These are phyloP conservation scores for Lachnellula suecica DNA, from an alignment of 2,329 filamentous ascomycete species.

Conservation along the genomic window DNA sequence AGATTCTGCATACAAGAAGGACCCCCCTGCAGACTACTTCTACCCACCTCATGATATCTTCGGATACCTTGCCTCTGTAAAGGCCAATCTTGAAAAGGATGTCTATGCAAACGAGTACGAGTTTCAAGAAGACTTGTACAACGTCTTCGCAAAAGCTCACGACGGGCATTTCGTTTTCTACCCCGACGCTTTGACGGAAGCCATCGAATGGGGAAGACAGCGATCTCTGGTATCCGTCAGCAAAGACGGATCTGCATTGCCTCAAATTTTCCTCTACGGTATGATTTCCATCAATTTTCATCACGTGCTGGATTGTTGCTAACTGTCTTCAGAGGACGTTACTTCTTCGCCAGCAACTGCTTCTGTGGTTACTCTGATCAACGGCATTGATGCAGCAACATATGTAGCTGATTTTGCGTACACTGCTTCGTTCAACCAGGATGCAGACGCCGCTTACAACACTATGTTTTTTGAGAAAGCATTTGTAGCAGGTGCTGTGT, in stretches of 20 bases:
- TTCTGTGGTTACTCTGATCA: slow-evolving; percentile 53
- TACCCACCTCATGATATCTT: slow-evolving; percentile 49
- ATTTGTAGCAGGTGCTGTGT: slow-evolving; percentile 19
- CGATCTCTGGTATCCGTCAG: slow-evolving; percentile 59
- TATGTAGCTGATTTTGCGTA: slow-evolving; percentile 47
- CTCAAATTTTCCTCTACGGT: slow-evolving; percentile 55
- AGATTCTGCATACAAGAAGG: slow-evolving; percentile 39
- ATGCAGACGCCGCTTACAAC: slow-evolving; percentile 42
- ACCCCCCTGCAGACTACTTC: slow-evolving; percentile 51
- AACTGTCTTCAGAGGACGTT: slow-evolving; percentile 37
- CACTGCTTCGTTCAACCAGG: slow-evolving; percentile 36
- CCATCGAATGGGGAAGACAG: slow-evolving; percentile 50
- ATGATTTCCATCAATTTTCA: slow-evolving; percentile 12
- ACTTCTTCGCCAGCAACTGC: slow-evolving; percentile 39
- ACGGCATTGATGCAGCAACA: slow-evolving; percentile 51
- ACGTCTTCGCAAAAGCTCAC: slow-evolving; percentile 53
- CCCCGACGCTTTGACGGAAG: slow-evolving; percentile 49
- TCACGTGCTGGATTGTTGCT: neutral
- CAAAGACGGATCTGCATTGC: slow-evolving; percentile 55
- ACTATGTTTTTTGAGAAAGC: slow-evolving; percentile 39
- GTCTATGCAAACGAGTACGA: slow-evolving; percentile 52
- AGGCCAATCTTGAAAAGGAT: slow-evolving; percentile 39
- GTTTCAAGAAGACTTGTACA: slow-evolving; percentile 54
- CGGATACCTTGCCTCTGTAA: slow-evolving; percentile 44
- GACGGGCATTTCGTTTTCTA: slow-evolving; percentile 64